Evolutionary conservation across 2,329 filamentous ascomycete species (phyloP).

Genomic region (Mariannaea sp.): DNA sequence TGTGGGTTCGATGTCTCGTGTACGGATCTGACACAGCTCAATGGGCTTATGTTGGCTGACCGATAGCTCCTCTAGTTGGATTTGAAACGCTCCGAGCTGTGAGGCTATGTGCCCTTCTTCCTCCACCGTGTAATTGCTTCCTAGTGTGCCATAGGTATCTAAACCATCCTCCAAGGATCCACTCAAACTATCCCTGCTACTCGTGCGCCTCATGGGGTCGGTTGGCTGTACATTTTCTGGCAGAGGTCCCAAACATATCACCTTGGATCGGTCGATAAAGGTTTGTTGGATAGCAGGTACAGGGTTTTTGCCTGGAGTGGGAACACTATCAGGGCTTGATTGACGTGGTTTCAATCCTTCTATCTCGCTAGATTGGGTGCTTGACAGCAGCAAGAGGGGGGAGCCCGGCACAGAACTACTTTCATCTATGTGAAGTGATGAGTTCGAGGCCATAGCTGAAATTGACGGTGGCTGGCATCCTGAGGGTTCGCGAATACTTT

Average conservation of each 20-base stretch:
- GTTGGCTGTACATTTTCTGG: constrained; percentile 51
- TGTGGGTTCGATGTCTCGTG: constrained; percentile 9
- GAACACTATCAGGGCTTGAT: constrained; percentile 17
- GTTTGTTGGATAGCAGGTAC: constrained; percentile 48
- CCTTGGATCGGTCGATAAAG: constrained; percentile 57
- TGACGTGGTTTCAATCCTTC: constrained; percentile 10
- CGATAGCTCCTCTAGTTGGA: not conserved
- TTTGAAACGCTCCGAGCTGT: constrained; percentile 29
- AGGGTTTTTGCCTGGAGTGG: constrained; percentile 10
- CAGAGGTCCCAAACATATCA: constrained; percentile 60
- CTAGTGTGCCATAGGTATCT: constrained; percentile 50
- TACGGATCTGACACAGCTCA: constrained; percentile 1
- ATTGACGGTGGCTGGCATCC: constrained; percentile 25
- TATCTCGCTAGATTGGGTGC: constrained; percentile 18
- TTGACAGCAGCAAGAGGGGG: constrained; percentile 21
- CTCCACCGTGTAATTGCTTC: constrained; percentile 62
- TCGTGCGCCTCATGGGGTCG: not conserved
- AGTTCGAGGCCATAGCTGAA: constrained; percentile 38
- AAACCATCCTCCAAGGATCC: constrained; percentile 8
- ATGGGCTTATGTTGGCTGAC: not conserved
- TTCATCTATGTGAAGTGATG: constrained; percentile 52
- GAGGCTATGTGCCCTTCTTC: constrained; percentile 47
- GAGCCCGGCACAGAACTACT: constrained; percentile 25
- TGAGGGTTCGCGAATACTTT: constrained; percentile 32
- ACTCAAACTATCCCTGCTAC: constrained; percentile 8